Conservation (phyloP, 441 rosid genomes). For the Viola pubescens region DNA sequence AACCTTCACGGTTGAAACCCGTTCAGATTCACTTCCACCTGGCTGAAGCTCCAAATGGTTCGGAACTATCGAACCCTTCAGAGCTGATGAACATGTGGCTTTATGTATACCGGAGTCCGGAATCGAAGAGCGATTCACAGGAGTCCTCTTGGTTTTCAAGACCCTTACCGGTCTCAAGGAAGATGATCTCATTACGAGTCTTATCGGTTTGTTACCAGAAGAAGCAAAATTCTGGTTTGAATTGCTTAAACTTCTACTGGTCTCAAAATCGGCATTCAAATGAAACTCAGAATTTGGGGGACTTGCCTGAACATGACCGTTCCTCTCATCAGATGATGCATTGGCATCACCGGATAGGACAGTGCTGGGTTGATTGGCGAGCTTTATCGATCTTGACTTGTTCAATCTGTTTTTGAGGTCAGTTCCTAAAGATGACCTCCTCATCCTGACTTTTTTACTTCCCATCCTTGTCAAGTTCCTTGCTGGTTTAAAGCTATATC, state of each 20-base stretch:
- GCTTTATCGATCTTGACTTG: constrained; percentile 38
- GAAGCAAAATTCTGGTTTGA: constrained; percentile 14
- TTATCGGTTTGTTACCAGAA: constrained; percentile 27
- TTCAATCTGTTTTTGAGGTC: constrained; percentile 36
- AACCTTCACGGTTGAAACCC: constrained; percentile 26
- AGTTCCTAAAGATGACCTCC: constrained; percentile 35
- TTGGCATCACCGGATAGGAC: constrained; percentile 21
- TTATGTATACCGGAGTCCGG: constrained; percentile 26
- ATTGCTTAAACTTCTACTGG: constrained; percentile 6
- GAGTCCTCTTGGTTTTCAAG: constrained; percentile 32
- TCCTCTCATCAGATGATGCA: constrained; percentile 32
- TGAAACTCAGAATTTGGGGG: constrained; percentile 25
- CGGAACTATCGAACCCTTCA: constrained; percentile 57
- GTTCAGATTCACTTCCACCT: constrained; percentile 28
- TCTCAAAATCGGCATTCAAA: constrained; percentile 18
- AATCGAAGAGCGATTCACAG: constrained; percentile 18
- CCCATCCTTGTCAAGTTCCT: constrained; percentile 39
- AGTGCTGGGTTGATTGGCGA: constrained; percentile 12
- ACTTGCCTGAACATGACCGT: constrained; percentile 27
- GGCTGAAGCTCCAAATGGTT: constrained; percentile 28
- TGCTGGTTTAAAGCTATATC: constrained; percentile 31
- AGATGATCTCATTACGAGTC: constrained; percentile 28
- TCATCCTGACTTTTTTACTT: constrained; percentile 47
- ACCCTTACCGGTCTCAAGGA: constrained; percentile 35
- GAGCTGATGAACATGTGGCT: constrained; percentile 76